phyloP scores from a whole-genome alignment of 2,329 filamentous ascomycete species.

The Alternaria triticimaculans region DNA sequence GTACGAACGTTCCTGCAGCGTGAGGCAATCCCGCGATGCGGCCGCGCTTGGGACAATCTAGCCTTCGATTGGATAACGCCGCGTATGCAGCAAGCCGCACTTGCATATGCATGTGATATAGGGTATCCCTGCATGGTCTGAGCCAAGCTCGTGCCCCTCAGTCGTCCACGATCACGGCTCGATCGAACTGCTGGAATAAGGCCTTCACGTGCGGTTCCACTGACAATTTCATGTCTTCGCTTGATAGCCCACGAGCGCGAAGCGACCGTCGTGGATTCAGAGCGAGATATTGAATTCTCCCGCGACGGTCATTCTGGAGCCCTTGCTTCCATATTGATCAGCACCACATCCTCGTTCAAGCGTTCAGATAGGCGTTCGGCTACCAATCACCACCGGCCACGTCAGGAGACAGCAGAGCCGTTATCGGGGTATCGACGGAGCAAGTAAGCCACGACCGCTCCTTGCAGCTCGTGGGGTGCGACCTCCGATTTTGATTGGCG shows the following conservation, averaged over 20 bases:
- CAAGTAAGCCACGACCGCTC: constrained; percentile 44
- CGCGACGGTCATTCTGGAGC: constrained; percentile 4
- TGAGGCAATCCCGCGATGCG: constrained; percentile 44
- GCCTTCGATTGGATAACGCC: constrained; percentile 36
- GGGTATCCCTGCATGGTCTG: constrained; percentile 34
- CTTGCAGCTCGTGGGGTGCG: constrained; percentile 42
- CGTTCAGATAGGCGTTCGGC: constrained; percentile 35
- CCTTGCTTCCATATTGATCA: constrained; percentile 15
- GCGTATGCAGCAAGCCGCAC: constrained; percentile 44
- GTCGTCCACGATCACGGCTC: constrained; percentile 28
- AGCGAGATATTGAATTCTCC: not conserved
- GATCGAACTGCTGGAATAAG: constrained; percentile 25
- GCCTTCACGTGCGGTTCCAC: constrained; percentile 31
- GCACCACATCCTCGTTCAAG: constrained; percentile 29
- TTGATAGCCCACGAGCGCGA: constrained; percentile 5
- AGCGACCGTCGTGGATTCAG: not conserved
- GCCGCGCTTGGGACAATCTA: constrained; percentile 23
- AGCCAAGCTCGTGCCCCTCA: constrained; percentile 26
- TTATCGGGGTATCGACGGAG: constrained; percentile 45
- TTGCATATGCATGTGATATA: constrained; percentile 50
- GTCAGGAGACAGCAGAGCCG: constrained; percentile 45
- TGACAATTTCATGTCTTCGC: constrained; percentile 11
- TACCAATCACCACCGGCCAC: constrained; percentile 48
- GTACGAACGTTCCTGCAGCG: constrained; percentile 48
- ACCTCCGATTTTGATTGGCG: constrained; percentile 32